phyloP scores from a whole-genome alignment of 2,329 filamentous ascomycete genomes.

The Lachnellula willkommii region DNA sequence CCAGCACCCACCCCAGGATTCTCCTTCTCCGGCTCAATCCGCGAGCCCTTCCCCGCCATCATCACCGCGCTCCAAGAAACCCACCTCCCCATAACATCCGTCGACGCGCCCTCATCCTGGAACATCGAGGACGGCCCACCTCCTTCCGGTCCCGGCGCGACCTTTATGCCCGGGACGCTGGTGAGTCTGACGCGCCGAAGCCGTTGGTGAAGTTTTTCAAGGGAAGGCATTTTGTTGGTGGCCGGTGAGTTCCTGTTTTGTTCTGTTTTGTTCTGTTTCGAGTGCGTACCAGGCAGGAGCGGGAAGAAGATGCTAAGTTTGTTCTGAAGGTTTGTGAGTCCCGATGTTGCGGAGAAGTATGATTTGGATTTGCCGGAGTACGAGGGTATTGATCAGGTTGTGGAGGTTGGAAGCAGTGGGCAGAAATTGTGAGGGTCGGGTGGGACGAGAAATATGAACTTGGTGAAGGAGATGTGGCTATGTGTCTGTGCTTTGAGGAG shows the following conservation, averaged over 20 bases:
- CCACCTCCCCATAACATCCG: constrained; percentile 71
- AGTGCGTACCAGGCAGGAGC: constrained; percentile 3
- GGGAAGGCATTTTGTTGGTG: constrained; percentile 88
- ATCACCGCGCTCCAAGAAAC: constrained; percentile 72
- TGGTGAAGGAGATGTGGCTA: not conserved
- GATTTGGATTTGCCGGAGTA: constrained; percentile 77
- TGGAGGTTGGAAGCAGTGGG: constrained; percentile 58
- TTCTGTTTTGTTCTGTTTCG: not conserved
- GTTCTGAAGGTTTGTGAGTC: constrained; percentile 67
- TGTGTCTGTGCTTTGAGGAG: too few species aligned
- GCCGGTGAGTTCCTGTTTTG: constrained; percentile 47
- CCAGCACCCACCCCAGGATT: constrained; percentile 54
- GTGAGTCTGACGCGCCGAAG: constrained; percentile 93
- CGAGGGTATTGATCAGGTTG: constrained; percentile 80
- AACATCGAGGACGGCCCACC: constrained; percentile 85
- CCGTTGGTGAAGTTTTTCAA: constrained; percentile 78
- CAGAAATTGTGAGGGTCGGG: constrained; percentile 45
- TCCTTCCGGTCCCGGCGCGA: constrained; percentile 66
- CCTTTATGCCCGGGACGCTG: constrained; percentile 73
- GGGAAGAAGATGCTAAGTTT: not conserved
- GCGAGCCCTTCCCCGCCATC: constrained; percentile 83
- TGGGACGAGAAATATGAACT: not conserved
- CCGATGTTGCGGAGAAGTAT: constrained; percentile 77
- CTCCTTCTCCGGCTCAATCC: constrained; percentile 84
- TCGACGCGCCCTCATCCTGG: constrained; percentile 94